These are phyloP conservation scores for Brassica juncea DNA, from an alignment of 345 rosid species.

Conservation along the genomic window DNA sequence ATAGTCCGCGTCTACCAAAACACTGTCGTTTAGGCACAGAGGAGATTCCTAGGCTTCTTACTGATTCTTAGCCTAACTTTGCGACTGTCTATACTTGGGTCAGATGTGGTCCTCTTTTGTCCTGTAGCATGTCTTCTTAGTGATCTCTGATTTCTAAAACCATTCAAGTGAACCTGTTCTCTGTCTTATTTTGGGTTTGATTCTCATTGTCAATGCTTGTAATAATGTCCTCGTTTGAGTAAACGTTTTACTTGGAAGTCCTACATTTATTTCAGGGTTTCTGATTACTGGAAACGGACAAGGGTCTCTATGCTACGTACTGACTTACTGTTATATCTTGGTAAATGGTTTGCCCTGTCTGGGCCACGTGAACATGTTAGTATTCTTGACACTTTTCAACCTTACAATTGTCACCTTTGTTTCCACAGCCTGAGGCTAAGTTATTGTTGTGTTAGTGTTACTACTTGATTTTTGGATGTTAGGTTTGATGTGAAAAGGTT, in stretches of 20 bases:
- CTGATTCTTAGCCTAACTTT: background rate
- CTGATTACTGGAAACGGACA: background rate
- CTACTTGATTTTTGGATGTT: background rate
- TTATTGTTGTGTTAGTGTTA: background rate
- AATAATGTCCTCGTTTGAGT: background rate
- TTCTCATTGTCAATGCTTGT: background rate
- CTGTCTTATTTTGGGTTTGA: background rate
- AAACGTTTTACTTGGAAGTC: background rate
- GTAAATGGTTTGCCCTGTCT: constrained; percentile 15
- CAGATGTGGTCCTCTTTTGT: constrained; percentile 18
- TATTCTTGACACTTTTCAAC: constrained; percentile 17
- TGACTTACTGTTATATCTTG: constrained; percentile 29
- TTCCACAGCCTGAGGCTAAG: background rate
- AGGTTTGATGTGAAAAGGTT: constrained; percentile 39
- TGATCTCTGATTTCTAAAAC: constrained; percentile 1
- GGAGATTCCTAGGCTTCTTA: background rate
- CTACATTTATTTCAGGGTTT: background rate
- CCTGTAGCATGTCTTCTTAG: background rate
- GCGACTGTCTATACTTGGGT: background rate
- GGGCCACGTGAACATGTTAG: constrained; percentile 41
- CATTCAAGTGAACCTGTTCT: background rate
- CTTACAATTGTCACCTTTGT: background rate
- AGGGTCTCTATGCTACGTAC: constrained; percentile 6
- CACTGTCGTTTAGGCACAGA: background rate
- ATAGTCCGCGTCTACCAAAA: background rate